Evolutionary conservation across 768 basidiomycete species (phyloP).

Genomic region (Clavaria fumosa): DNA sequence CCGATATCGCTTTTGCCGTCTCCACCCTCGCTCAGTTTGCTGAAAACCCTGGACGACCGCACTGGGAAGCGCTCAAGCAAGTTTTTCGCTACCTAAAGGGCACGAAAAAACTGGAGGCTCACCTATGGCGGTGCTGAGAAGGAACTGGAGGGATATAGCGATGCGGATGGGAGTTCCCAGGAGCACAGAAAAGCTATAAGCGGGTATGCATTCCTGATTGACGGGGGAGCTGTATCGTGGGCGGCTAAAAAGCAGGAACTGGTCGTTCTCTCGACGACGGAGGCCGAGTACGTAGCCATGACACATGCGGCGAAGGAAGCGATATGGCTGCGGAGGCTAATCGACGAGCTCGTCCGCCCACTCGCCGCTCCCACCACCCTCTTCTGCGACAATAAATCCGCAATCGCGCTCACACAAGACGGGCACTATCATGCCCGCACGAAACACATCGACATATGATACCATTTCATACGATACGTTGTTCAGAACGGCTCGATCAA

Average conservation of each 20-base stretch:
- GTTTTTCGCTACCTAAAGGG: constrained; percentile 21
- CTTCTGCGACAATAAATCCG: constrained; percentile 10
- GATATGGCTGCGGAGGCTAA: constrained; percentile 16
- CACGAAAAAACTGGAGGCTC: constrained; percentile 7
- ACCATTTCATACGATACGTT: constrained; percentile 15
- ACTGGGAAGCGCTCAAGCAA: constrained; percentile 2
- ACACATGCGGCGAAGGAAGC: constrained; percentile 10
- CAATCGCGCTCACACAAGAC: constrained; percentile 13
- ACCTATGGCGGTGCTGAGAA: constrained; percentile 9
- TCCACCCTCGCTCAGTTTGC: constrained; percentile 17
- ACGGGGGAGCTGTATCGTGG: constrained; percentile 16
- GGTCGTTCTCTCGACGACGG: constrained; percentile 9
- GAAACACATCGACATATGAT: constrained; percentile 21
- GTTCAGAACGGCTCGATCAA: constrained; percentile 9
- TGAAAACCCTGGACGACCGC: constrained; percentile 3
- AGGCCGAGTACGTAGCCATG: constrained; percentile 11
- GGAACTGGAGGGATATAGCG: constrained; percentile 9
- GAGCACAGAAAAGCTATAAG: constrained; percentile 13
- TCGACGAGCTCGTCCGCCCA: constrained; percentile 9
- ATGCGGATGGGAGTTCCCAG: constrained; percentile 9
- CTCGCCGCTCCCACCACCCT: constrained; percentile 3
- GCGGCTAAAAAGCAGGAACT: constrained; percentile 13
- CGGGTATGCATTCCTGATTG: constrained; percentile 15
- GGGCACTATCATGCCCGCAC: constrained; percentile 15
- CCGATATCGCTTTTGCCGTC: constrained; percentile 19